Conservation (phyloP, 2,329 filamentous ascomycete genomes). For the Cyphellophora attinorum region DNA sequence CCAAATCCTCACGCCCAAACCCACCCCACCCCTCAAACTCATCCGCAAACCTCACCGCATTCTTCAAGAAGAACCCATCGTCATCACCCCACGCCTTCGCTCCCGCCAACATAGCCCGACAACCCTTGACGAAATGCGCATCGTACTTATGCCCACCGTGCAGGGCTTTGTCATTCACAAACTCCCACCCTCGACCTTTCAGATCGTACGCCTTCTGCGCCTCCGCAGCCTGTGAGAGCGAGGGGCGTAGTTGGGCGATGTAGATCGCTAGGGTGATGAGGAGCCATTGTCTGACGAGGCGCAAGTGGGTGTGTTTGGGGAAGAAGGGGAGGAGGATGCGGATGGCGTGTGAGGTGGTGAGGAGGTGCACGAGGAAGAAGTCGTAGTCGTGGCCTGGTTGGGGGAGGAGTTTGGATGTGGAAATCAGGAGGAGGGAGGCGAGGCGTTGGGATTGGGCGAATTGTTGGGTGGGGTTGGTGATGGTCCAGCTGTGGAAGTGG, state of each 20-base stretch:
- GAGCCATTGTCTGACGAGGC: conserved; percentile 81
- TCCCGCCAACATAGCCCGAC: conserved; percentile 64
- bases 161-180: conserved; percentile 62
- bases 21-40: conserved; percentile 29
- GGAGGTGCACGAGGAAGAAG: conserved; percentile 71
- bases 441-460: conserved; percentile 61
- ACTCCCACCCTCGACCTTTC: conserved; percentile 64
- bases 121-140: conserved; percentile 76
- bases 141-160: conserved; percentile 60
- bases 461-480: conserved; percentile 60
- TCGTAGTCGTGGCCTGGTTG: conserved; percentile 52
- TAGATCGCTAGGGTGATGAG: conserved; percentile 71
- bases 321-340: conserved; percentile 74
- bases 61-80: conserved; percentile 38
- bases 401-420: conserved; percentile 19
- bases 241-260: conserved; percentile 63
- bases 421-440: conserved; percentile 36
- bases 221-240: conserved; percentile 43
- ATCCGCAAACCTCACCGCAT: conserved; percentile 38
- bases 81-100: conserved; percentile 33
- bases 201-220: conserved; percentile 47
- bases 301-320: conserved; percentile 61
- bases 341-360: conserved; percentile 81
- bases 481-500: conserved; percentile 83
- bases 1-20: conserved; percentile 10